phyloP scores from a whole-genome alignment of 164 flowering plant species.

The Sedum album region DNA sequence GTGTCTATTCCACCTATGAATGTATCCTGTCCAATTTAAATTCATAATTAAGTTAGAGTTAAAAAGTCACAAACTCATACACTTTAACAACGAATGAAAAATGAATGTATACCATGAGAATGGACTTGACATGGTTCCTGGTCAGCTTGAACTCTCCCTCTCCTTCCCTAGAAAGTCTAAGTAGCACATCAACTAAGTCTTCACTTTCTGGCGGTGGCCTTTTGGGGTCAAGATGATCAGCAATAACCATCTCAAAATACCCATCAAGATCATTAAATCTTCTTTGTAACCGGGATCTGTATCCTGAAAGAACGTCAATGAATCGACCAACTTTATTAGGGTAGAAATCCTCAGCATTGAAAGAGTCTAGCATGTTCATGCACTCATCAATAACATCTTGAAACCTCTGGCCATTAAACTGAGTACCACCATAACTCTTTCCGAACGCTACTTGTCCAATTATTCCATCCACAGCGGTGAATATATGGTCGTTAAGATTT shows the following conservation, averaged over 20 bases:
- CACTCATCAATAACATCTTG: conserved; percentile 8
- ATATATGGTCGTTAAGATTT: conserved; percentile 10
- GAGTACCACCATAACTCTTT: conserved; percentile 10
- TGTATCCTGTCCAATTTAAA: conserved; percentile 14
- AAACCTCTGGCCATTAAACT: conserved; percentile 5
- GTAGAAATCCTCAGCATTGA: conserved; percentile 9
- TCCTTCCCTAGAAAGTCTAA: conserved; percentile 2
- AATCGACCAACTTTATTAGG: conserved; percentile 9
- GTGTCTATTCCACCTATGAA: conserved; percentile 15
- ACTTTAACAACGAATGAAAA: not conserved
- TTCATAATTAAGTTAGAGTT: not conserved
- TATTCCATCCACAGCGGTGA: not conserved
- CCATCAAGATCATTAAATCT: conserved; percentile 12
- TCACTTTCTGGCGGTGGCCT: conserved; percentile 8
- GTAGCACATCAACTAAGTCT: conserved; percentile 13
- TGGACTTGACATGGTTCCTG: conserved; percentile 12
- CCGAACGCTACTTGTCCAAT: conserved; percentile 13
- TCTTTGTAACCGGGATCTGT: not conserved
- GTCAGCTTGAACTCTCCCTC: conserved; percentile 5
- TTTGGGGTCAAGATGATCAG: conserved; percentile 13
- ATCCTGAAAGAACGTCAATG: conserved; percentile 2
- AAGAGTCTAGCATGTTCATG: conserved; percentile 11
- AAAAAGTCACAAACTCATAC: not conserved
- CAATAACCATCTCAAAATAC: conserved; percentile 11
- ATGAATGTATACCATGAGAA: conserved; percentile 9